These are phyloP conservation scores for Acer negundo DNA, from an alignment of 345 rosid species.

Conservation along the genomic window DNA sequence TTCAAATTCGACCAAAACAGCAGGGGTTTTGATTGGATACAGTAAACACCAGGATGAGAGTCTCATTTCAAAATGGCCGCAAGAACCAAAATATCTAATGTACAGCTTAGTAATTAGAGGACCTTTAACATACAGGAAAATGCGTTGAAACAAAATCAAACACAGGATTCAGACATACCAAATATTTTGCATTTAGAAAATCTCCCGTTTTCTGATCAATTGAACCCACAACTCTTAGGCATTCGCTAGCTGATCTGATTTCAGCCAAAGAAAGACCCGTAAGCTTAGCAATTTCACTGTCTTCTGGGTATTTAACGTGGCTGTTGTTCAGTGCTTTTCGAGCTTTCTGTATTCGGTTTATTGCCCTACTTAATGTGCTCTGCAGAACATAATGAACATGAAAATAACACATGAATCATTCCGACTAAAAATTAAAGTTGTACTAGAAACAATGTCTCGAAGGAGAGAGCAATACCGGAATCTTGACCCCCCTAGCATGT, in stretches of 20 bases:
- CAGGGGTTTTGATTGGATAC: not conserved
- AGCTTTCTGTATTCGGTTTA: conserved; percentile 66
- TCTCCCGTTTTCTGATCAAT: conserved; percentile 67
- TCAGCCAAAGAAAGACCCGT: conserved; percentile 60
- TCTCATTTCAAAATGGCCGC: not conserved
- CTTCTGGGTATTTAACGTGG: conserved; percentile 57
- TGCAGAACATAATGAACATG: conserved; percentile 27
- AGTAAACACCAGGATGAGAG: not conserved
- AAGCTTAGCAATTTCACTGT: conserved; percentile 60
- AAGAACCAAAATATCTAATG: not conserved
- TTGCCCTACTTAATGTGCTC: conserved; percentile 49
- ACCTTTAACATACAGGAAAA: conserved; percentile 1
- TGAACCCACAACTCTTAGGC: conserved; percentile 76
- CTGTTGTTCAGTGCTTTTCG: conserved; percentile 51
- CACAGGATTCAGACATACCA: conserved; percentile 41
- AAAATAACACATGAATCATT: conserved; percentile 15
- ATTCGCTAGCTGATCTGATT: conserved; percentile 71
- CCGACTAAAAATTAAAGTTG: not conserved
- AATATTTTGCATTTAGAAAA: conserved; percentile 43
- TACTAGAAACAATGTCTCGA: conserved; percentile 2
- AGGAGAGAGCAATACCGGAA: conserved; percentile 56
- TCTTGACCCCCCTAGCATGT: conserved; percentile 62
- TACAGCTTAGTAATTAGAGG: not conserved
- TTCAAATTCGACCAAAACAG: not conserved
- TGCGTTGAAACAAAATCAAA: not conserved